Evolutionary conservation across 139 green algal genomes (phyloP).

Genomic region (Picochlorum sp.): DNA sequence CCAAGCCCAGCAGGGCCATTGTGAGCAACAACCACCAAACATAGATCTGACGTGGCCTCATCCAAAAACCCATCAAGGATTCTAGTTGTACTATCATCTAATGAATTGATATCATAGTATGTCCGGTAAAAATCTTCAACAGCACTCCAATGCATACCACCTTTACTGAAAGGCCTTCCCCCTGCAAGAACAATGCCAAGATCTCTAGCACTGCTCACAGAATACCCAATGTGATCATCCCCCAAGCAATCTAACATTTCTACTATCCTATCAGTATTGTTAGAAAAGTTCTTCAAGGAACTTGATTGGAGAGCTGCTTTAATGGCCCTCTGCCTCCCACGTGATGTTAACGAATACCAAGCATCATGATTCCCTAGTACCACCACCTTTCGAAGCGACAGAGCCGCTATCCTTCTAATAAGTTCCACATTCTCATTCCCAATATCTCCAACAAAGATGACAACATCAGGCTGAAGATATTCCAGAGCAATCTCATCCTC

Average conservation of each 20-base stretch:
- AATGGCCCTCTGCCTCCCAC: constrained; percentile 3
- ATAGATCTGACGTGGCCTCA: background rate
- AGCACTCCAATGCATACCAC: constrained; percentile 28
- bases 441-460: constrained; percentile 60
- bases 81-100: constrained; percentile 28
- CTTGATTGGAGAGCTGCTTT: background rate
- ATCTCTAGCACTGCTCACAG: constrained; percentile 15
- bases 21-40: constrained; percentile 48
- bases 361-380: constrained; percentile 61
- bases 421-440: constrained; percentile 53
- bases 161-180: constrained; percentile 51
- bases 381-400: constrained; percentile 34
- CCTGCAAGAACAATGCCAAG: constrained; percentile 38
- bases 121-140: constrained; percentile 39
- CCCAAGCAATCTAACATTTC: constrained; percentile 42
- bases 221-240: constrained; percentile 42
- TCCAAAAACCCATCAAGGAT: constrained; percentile 21
- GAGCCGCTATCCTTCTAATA: constrained; percentile 29
- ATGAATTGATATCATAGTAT: constrained; percentile 33
- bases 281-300: constrained; percentile 5
- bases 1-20: constrained; percentile 60
- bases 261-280: background rate
- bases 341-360: constrained; percentile 31
- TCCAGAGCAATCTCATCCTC: constrained; percentile 36
- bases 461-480: constrained; percentile 36